phyloP scores from a whole-genome alignment of 2,329 filamentous ascomycete genomes.

The Scedosporium minutisporum region DNA sequence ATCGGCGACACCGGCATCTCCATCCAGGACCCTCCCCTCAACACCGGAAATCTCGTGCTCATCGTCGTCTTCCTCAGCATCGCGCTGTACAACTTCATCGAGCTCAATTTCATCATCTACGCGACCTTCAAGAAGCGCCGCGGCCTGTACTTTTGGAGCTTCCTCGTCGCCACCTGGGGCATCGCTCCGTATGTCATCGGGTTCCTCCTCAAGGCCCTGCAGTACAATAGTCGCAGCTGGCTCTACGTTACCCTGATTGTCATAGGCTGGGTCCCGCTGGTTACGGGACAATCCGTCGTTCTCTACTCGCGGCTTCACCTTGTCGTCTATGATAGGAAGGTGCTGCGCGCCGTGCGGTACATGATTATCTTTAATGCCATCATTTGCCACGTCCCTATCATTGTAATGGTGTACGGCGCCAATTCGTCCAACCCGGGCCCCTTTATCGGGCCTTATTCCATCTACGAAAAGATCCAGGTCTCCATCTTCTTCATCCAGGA shows the following conservation, averaged over 20 bases:
- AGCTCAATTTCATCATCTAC: slow-evolving; percentile 25
- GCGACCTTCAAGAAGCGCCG: slow-evolving; percentile 23
- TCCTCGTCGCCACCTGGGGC: slow-evolving; percentile 23
- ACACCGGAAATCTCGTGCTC: slow-evolving; percentile 2
- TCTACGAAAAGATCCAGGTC: slow-evolving; percentile 46
- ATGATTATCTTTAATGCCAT: slow-evolving; percentile 51
- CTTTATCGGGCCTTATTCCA: slow-evolving; percentile 24
- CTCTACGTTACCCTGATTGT: slow-evolving; percentile 14
- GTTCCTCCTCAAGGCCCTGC: slow-evolving; percentile 25
- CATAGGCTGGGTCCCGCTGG: slow-evolving; percentile 33
- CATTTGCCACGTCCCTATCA: slow-evolving; percentile 42
- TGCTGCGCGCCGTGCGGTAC: slow-evolving; percentile 37
- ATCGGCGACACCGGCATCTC: no score
- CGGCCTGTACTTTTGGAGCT: slow-evolving; percentile 30
- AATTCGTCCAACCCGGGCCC: slow-evolving; percentile 22
- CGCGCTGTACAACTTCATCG: slow-evolving; percentile 25
- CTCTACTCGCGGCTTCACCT: slow-evolving; percentile 55
- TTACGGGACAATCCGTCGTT: slow-evolving; percentile 52
- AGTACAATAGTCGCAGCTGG: slow-evolving; percentile 8
- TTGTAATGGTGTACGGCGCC: slow-evolving; percentile 44
- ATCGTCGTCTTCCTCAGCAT: slow-evolving; percentile 22
- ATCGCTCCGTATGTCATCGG: slow-evolving; percentile 30
- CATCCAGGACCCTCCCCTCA: no score
- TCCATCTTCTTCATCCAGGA: slow-evolving; percentile 48
- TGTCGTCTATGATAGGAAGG: slow-evolving; percentile 37